Percentiles rank a stretch among this genome's conserved stretches.
phyloP scores from a whole-genome alignment of 768 basidiomycete species.

The Dictyophora rubrovolvata region DNA sequence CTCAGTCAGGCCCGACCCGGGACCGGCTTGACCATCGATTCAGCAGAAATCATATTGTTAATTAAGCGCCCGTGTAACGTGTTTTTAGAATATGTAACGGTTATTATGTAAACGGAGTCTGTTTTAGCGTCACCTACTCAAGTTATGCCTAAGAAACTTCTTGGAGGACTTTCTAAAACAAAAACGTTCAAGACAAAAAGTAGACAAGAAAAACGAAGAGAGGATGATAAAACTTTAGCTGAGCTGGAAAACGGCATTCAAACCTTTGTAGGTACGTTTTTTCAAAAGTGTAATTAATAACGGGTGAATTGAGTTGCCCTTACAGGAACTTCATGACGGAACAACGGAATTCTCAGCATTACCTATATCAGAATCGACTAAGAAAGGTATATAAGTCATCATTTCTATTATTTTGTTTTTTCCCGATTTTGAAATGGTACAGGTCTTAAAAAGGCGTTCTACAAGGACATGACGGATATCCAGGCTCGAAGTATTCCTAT shows the following conservation, averaged over 20 bases:
- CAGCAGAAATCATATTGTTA: background rate
- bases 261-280: slow-evolving; percentile 22
- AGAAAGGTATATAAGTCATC: slow-evolving; percentile 41
- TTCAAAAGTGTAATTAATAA: background rate
- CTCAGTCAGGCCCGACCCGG: background rate
- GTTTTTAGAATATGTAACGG: no score
- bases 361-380: slow-evolving; percentile 68
- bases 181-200: background rate
- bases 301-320: background rate
- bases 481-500: slow-evolving; percentile 51
- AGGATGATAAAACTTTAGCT: slow-evolving; percentile 20
- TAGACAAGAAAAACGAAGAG: background rate
- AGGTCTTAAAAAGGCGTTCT: slow-evolving; percentile 85
- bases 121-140: background rate
- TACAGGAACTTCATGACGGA: slow-evolving; percentile 40
- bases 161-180: background rate
- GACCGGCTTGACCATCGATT: background rate
- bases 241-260: slow-evolving; percentile 22
- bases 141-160: slow-evolving; percentile 1
- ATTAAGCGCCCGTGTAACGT: background rate
- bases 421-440: background rate
- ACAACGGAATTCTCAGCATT: slow-evolving; percentile 59
- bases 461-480: slow-evolving; percentile 79
- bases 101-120: background rate
- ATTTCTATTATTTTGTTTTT: slow-evolving; percentile 1